Evolutionary conservation across 2,329 filamentous ascomycete genomes (phyloP).

Genomic region (Arthrobotrys sinensis): DNA sequence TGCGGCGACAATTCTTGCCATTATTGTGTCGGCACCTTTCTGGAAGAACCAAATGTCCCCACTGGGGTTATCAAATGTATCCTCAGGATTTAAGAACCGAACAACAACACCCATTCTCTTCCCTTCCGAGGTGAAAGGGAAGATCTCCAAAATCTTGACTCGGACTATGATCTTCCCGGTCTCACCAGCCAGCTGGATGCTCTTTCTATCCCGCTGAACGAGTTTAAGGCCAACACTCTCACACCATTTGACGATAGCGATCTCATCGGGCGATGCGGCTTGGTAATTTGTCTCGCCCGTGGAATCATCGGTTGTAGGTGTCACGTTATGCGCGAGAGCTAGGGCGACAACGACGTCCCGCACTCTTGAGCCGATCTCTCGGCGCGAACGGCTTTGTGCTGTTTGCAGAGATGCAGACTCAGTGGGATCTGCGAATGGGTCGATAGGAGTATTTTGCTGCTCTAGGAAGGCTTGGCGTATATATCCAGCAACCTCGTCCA

Average conservation of each 20-base stretch:
- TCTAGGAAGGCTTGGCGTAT: constrained; percentile 85
- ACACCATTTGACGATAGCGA: constrained; percentile 96
- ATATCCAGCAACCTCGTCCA: constrained; percentile 94
- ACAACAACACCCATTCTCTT: constrained; percentile 99
- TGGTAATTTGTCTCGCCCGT: constrained; percentile 84
- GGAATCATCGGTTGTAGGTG: constrained; percentile 87
- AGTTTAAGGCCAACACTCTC: constrained; percentile 91
- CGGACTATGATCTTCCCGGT: constrained; percentile 82
- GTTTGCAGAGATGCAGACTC: constrained; percentile 66
- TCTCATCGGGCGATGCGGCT: constrained; percentile 96
- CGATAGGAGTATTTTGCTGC: constrained; percentile 63
- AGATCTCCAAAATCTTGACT: constrained; percentile 91
- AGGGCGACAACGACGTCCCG: constrained; percentile 93
- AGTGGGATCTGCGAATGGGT: constrained; percentile 58
- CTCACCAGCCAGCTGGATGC: constrained; percentile 84
- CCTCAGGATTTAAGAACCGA: constrained; percentile 77
- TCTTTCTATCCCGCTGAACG: constrained; percentile 86
- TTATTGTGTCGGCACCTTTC: constrained; percentile 97
- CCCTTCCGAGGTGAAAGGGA: constrained; percentile 97
- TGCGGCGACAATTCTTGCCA: constrained; percentile 92
- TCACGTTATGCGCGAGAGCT: constrained; percentile 96
- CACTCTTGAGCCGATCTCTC: constrained; percentile 94
- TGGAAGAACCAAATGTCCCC: constrained; percentile 98
- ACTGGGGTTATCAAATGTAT: constrained; percentile 70
- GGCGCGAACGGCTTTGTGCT: constrained; percentile 82